Percentiles rank a stretch among this genome's conserved stretches.
These are phyloP conservation scores for Penicillium cataractarum DNA, from an alignment of 495 filamentous ascomycete species.

Conservation along the genomic window DNA sequence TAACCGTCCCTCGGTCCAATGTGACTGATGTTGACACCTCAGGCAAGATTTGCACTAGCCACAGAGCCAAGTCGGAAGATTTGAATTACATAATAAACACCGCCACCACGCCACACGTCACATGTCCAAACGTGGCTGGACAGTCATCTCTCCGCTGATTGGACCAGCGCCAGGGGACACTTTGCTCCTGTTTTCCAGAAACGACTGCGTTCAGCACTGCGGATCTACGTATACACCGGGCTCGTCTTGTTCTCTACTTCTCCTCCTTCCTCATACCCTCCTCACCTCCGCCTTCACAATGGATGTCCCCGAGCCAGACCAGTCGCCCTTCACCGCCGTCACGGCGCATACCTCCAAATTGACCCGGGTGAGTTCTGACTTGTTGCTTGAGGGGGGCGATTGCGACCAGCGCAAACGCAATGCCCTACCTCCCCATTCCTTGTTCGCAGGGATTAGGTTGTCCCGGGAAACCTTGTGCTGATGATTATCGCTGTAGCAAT, in stretches of 20 bases:
- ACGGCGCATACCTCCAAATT: constrained; percentile 78
- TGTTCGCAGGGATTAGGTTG: not conserved
- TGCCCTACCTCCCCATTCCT: constrained; percentile 6
- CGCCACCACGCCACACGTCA: constrained; percentile 20
- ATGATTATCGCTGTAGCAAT: constrained; percentile 64
- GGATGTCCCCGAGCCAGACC: constrained; percentile 79
- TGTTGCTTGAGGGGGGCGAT: constrained; percentile 29
- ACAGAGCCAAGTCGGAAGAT: no score
- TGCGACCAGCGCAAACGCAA: constrained; percentile 16
- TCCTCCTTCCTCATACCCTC: constrained; percentile 11
- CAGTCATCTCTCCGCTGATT: constrained; percentile 25
- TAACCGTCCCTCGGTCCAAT: constrained; percentile 40
- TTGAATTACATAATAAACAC: no score
- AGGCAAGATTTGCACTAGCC: constrained; percentile 9
- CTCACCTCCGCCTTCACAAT: constrained; percentile 48
- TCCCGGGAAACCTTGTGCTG: constrained; percentile 16
- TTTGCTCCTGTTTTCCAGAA: constrained; percentile 41
- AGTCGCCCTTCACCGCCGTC: constrained; percentile 83
- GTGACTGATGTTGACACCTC: constrained; percentile 13
- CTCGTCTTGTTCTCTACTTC: constrained; percentile 16
- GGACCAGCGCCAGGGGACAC: constrained; percentile 41
- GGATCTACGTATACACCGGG: constrained; percentile 25
- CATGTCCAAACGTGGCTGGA: constrained; percentile 22
- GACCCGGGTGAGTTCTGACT: constrained; percentile 62
- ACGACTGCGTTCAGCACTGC: constrained; percentile 34